phyloP scores from a whole-genome alignment of 805 yeast species.

The Yamadazyma phyllophila region DNA sequence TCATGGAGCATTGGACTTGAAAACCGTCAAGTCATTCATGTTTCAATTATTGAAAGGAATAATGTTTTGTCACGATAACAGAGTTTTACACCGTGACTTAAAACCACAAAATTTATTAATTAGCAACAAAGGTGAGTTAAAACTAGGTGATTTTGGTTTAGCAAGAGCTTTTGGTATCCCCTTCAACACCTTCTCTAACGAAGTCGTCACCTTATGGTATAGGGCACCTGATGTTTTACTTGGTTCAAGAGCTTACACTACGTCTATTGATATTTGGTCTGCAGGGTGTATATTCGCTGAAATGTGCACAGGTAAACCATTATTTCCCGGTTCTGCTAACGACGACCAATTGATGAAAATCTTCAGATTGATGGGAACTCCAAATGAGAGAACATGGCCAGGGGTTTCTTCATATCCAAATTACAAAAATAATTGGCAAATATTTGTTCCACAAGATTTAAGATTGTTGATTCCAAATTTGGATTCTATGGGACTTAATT shows the following conservation, averaged over 20 bases:
- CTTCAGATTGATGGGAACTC: constrained; percentile 93
- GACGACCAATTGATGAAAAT: constrained; percentile 93
- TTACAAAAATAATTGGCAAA: constrained; percentile 78
- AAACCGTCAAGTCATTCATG: constrained; percentile 86
- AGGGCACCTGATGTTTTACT: constrained; percentile 95
- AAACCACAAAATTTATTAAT: constrained; percentile 95
- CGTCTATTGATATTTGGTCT: constrained; percentile 98
- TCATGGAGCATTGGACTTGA: constrained; percentile 69
- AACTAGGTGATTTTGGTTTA: constrained; percentile 93
- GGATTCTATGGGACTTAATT: constrained; percentile 66
- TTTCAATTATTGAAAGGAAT: constrained; percentile 89
- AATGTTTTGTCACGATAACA: constrained; percentile 79
- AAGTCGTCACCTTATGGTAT: constrained; percentile 97
- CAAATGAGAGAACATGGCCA: constrained; percentile 95
- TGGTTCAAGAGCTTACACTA: constrained; percentile 93
- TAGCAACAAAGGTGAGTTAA: constrained; percentile 84
- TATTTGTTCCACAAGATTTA: constrained; percentile 87
- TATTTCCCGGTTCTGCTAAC: constrained; percentile 94
- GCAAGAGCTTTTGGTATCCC: constrained; percentile 99
- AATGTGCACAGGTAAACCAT: constrained; percentile 96
- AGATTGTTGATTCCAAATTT: constrained; percentile 63
- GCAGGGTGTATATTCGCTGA: constrained; percentile 98
- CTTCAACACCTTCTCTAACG: constrained; percentile 94
- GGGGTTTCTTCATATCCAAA: constrained; percentile 90
- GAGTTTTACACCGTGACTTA: constrained; percentile 81